Evolutionary conservation across 371 early-diverging fungal species (phyloP), one percentile per base, ranked within the genome.

Genomic region (Mortierella polycephala): DNA sequence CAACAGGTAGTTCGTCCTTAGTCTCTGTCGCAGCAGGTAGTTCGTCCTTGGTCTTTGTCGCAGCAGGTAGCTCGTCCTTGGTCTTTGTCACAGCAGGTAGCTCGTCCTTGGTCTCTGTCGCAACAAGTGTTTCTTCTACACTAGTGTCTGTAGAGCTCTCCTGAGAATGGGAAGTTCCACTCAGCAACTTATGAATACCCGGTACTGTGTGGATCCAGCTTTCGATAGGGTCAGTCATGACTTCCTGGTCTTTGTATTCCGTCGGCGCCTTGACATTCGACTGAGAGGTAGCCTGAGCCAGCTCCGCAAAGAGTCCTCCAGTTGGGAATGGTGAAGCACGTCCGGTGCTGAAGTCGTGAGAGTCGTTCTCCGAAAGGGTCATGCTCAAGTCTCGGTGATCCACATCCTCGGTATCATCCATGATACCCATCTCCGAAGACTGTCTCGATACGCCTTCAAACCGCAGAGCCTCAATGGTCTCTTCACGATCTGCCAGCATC

Each of bases 401-500:
- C 14, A 16, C 14, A 44, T 44, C 42, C 12, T 75, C 70, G 4
- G 16, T 20, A 16, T 75, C 66, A 11, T 75, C 75, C 62, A 63
- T 16, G 16, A 44, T 30, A 30, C 67, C 70, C 63, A 63, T 21
- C 0, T 69, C 71, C 1, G 71, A 70, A 0, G 67, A 50, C 7
- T 52, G 55, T 42, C 64, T 60, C 21, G 67, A 65, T 2, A 60
- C 61, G 1, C 69, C 68, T 46, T 90, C 91, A 61, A 88, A 81
- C 11, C 89, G 88, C 42, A 90, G 62, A 16, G 83, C 83, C 66
- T 89, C 89, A 51, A 90, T 88, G 6, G 81, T 84, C 61, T 90
- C 91, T 60, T 89, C 89, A 7, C 86, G 85, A 47, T 90, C 88
- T 0, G 85, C 85, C 49, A 90, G 74, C 42, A 90, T 81, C 67